These are phyloP conservation scores for Strobilomyces dryophilus DNA, from an alignment of 768 basidiomycete genomes.

Conservation along the genomic window DNA sequence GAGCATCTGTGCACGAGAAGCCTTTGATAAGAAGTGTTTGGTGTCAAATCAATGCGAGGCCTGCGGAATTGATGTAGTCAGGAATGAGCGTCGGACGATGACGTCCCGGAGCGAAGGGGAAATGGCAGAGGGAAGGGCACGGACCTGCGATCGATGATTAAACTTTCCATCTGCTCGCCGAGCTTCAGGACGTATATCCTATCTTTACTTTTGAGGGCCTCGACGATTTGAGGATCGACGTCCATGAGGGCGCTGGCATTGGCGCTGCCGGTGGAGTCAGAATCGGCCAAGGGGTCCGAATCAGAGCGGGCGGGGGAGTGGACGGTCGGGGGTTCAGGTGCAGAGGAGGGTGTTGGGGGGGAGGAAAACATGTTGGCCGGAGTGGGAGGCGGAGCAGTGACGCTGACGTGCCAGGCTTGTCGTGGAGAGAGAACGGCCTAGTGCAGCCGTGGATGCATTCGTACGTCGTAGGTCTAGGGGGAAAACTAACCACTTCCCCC, in stretches of 20 bases:
- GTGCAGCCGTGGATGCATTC: constrained; percentile 24
- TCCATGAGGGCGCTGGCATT: constrained; percentile 35
- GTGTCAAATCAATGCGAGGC: constrained; percentile 58
- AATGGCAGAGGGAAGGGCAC: constrained; percentile 24
- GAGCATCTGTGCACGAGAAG: constrained; percentile 85
- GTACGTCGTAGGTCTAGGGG: constrained; percentile 32
- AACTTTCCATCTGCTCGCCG: constrained; percentile 79
- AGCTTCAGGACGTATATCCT: constrained; percentile 83
- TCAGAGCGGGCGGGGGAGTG: constrained; percentile 21
- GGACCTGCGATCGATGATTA: constrained; percentile 73
- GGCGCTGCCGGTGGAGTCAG: constrained; percentile 23
- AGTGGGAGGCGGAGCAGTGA: neutral
- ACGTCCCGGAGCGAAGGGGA: constrained; percentile 5
- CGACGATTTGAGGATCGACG: constrained; percentile 75
- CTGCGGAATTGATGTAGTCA: constrained; percentile 37
- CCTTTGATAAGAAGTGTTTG: constrained; percentile 78
- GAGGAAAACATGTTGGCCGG: constrained; percentile 11
- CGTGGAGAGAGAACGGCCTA: constrained; percentile 16
- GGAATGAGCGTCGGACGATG: constrained; percentile 2
- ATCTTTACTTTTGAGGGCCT: constrained; percentile 85
- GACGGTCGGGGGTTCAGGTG: constrained; percentile 8
- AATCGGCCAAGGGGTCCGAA: constrained; percentile 27
- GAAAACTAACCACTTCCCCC: constrained; percentile 7
- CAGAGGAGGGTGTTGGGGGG: constrained; percentile 10
- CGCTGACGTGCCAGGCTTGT: constrained; percentile 5